Percentiles rank a stretch among this genome's conserved stretches.
phyloP scores from a whole-genome alignment of 2,329 filamentous ascomycete genomes.

The Raffaelea albimanens region DNA sequence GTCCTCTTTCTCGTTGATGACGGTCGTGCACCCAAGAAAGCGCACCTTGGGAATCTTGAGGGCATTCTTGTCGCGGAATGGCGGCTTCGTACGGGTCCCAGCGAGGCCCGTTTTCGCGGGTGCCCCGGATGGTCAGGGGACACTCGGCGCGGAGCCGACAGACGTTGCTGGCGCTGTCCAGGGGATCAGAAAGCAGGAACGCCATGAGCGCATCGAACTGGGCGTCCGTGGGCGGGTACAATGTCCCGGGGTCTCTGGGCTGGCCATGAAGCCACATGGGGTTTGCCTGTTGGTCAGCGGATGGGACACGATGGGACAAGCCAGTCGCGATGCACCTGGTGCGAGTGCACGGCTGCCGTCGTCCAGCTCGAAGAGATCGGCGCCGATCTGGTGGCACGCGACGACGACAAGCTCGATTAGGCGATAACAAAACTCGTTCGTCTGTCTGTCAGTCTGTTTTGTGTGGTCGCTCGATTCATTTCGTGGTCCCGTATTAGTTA shows the following conservation, averaged over 20 bases:
- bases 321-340: background rate
- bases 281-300: no score
- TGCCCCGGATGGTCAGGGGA: background rate
- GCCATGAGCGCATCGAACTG: background rate
- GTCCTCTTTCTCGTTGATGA: no score
- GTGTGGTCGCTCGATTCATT: no score
- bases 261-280: background rate
- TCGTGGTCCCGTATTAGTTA: no score
- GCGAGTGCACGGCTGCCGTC: background rate
- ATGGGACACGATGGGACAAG: background rate
- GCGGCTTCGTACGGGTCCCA: background rate
- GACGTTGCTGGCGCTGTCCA: background rate
- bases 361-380: background rate
- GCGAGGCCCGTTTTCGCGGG: background rate
- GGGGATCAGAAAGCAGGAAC: background rate
- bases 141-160: background rate
- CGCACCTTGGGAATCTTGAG: background rate
- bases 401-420: background rate
- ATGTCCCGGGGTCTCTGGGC: background rate
- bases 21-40: background rate
- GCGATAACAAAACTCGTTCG: background rate
- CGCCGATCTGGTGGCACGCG: background rate
- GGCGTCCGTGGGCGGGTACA: background rate
- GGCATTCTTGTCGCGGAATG: background rate
- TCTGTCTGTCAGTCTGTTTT: no score